These are phyloP conservation scores for Wickerhamomyces chambardii DNA, from an alignment of 805 yeast genomes.

Conservation along the genomic window DNA sequence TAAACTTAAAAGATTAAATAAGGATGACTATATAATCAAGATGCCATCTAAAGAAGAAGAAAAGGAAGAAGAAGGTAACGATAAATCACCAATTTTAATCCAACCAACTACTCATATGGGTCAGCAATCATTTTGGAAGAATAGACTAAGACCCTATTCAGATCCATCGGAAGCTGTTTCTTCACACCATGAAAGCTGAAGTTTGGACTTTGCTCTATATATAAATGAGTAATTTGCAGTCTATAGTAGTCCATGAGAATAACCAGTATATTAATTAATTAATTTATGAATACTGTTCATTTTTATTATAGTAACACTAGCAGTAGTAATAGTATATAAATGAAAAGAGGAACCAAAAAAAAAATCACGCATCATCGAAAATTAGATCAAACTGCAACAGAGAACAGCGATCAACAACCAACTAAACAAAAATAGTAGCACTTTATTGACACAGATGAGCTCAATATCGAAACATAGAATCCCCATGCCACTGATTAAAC, in stretches of 20 bases:
- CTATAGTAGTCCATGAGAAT: too few species aligned
- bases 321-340: too few species aligned
- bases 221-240: too few species aligned
- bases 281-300: too few species aligned
- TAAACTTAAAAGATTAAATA: constrained; percentile 13
- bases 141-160: constrained; percentile 6
- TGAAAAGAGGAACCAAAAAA: too few species aligned
- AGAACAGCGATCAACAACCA: too few species aligned
- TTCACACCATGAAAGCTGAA: neutral
- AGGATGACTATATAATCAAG: constrained; percentile 2
- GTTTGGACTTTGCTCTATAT: too few species aligned
- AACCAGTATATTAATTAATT: too few species aligned
- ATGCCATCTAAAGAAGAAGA: constrained; percentile 5
- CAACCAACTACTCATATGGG: constrained; percentile 19
- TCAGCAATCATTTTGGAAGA: constrained; percentile 14
- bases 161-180: neutral
- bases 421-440: neutral
- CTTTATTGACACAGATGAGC: neutral
- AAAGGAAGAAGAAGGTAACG: constrained; percentile 13
- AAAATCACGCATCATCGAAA: too few species aligned
- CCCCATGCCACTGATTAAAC: constrained; percentile 7
- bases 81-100: constrained; percentile 12
- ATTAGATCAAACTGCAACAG: too few species aligned
- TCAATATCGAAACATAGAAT: neutral
- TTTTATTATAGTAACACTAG: too few species aligned